Evolutionary conservation across 1,139 yeast species (phyloP).

Genomic region (Pichia sp.): DNA sequence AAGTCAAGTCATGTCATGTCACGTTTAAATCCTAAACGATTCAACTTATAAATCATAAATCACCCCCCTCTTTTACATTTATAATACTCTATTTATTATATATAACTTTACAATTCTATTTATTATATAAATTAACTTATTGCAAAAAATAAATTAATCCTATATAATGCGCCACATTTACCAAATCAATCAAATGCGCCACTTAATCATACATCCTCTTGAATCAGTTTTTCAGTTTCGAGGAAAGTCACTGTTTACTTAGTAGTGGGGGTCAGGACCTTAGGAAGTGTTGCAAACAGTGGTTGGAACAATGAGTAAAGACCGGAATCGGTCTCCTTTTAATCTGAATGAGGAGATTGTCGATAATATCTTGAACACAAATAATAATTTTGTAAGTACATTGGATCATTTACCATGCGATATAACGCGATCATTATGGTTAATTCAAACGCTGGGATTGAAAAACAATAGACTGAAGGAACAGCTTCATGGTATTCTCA

Average conservation of each 20-base stretch:
- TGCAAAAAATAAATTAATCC: background rate
- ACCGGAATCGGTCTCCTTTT: background rate
- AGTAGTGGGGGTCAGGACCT: too few relatives aligned
- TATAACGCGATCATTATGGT: slow-evolving; percentile 38
- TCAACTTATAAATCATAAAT: too few relatives aligned
- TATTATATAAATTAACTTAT: too few relatives aligned
- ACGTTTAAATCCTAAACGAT: too few relatives aligned
- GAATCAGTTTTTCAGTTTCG: too few relatives aligned
- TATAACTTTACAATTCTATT: background rate
- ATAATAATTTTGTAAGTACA: slow-evolving; percentile 27
- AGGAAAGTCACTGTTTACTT: too few relatives aligned
- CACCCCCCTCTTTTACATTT: background rate
- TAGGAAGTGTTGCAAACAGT: background rate
- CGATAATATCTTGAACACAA: slow-evolving; percentile 13
- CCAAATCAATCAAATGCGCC: too few relatives aligned
- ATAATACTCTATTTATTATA: background rate
- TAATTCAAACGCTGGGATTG: slow-evolving; percentile 33
- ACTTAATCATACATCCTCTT: too few relatives aligned
- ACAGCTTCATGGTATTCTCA: slow-evolving; percentile 5
- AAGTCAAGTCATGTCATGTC: background rate
- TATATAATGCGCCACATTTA: too few relatives aligned
- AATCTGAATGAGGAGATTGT: background rate
- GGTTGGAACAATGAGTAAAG: background rate
- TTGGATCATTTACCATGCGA: slow-evolving; percentile 45
- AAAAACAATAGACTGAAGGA: slow-evolving; percentile 18